Evolutionary conservation across 805 yeast species (phyloP).

Genomic region (Candida krabiensis): DNA sequence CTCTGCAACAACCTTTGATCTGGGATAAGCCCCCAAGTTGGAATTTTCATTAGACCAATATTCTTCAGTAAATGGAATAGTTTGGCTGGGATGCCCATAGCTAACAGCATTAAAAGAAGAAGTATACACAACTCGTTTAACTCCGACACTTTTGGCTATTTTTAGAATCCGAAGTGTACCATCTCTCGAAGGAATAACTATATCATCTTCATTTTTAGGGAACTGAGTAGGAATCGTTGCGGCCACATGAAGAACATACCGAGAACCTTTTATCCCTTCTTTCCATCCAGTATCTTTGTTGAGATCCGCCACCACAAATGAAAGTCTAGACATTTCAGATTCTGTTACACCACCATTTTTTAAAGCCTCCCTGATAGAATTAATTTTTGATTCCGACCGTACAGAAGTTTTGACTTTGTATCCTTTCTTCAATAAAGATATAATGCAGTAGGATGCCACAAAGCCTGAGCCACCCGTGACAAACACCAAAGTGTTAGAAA

Average conservation of each 20-base stretch:
- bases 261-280: slow-evolving; percentile 47
- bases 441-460: slow-evolving; percentile 43
- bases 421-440: slow-evolving; percentile 35
- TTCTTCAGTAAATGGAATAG: slow-evolving; percentile 41
- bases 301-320: too few relatives aligned
- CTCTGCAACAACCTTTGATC: slow-evolving; percentile 65
- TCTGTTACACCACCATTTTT: slow-evolving; percentile 31
- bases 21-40: slow-evolving; percentile 49
- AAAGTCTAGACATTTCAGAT: slow-evolving; percentile 41
- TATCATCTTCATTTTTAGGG: slow-evolving; percentile 44
- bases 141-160: slow-evolving; percentile 44
- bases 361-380: slow-evolving; percentile 17
- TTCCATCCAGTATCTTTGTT: too few relatives aligned
- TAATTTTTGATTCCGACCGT: slow-evolving; percentile 31
- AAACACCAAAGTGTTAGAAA: too few relatives aligned
- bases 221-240: slow-evolving; percentile 53
- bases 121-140: slow-evolving; percentile 51
- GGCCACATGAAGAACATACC: slow-evolving; percentile 60
- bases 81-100: slow-evolving; percentile 35
- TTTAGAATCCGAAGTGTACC: slow-evolving; percentile 53
- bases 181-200: slow-evolving; percentile 54
- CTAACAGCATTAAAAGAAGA: slow-evolving; percentile 52
- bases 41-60: slow-evolving; percentile 47
- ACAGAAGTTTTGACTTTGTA: slow-evolving; percentile 47
- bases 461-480: slow-evolving; percentile 53